Base-by-base conservation (phyloP, 179 eudicot genomes). In the Camellia oleifera region DNA sequence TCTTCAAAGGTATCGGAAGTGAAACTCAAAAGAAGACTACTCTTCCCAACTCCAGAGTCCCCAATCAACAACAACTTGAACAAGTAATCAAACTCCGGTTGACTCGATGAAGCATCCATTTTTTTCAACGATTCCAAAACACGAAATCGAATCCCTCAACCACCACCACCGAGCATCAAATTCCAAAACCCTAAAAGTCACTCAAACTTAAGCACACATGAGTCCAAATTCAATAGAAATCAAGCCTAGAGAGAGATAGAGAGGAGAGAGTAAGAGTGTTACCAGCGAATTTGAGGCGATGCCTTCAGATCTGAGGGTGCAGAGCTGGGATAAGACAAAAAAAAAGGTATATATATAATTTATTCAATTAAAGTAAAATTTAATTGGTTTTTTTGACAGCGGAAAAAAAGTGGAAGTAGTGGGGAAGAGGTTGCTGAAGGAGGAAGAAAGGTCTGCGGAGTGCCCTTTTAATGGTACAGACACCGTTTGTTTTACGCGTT, bases 41-140 rank as follows among this genome's bases (percentile, higher is more conserved):
- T 85, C 74, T 85, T 85, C 23, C 88, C 88, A 20, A 85, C 88
- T 0, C 88, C 88, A 62, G 88, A 85, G 50, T 85, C 88, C 5
- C 88, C 88, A 6, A 85, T 85, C 83, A 85, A 11, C 65, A 84
- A 61, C 82, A 84, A 57, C 84, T 84, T 84, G 71, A 84, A 84
- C 75, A 84, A 46, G 77, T 84, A 81, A 81, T 84, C 88, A 60
- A 84, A 84, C 58, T 84, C 87, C 50, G 82, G 80, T 46, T 81
- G 78, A 23, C 78, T 77, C 68, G 86, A 56, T 48, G 83, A 57
- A 44, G 77, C 53, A 14, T 81, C 86, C 86, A 83, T 83, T 40
- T 54, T 46, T 54, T 46, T 54, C 74, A 44, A 71, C 65, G 32
- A 56, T 48, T 54, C 50, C 52, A 74, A 74, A 23, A 73, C 15